Percentiles rank a stretch among this genome's conserved stretches.
These are phyloP conservation scores for Candida rishiriensis DNA, from an alignment of 805 yeast genomes.

Conservation along the genomic window DNA sequence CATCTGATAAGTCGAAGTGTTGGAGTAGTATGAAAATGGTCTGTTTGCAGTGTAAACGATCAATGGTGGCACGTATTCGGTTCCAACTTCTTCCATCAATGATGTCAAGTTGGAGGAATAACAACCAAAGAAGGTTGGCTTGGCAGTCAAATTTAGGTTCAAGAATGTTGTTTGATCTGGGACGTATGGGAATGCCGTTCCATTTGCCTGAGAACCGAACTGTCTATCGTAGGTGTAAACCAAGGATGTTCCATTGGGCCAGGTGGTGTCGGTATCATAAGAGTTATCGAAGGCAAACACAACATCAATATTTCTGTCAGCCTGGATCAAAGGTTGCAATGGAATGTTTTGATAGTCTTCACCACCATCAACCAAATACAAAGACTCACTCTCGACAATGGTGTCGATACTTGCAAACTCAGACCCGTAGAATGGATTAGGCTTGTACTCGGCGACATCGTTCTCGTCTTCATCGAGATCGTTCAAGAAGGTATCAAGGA, in stretches of 20 bases:
- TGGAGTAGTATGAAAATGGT: constrained; percentile 60
- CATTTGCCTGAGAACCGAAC: constrained; percentile 46
- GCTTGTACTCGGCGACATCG: constrained; percentile 67
- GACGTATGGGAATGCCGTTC: constrained; percentile 72
- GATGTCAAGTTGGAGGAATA: constrained; percentile 57
- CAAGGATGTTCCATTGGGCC: constrained; percentile 70
- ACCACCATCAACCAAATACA: constrained; percentile 74
- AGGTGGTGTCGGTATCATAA: constrained; percentile 52
- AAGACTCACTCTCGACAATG: constrained; percentile 36
- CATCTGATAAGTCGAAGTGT: constrained; percentile 70
- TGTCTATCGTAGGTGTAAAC: constrained; percentile 56
- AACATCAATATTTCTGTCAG: constrained; percentile 56
- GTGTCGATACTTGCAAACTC: constrained; percentile 33
- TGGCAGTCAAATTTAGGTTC: constrained; percentile 54
- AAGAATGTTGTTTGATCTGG: constrained; percentile 65
- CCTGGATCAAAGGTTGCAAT: constrained; percentile 57
- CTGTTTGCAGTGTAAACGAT: constrained; percentile 75
- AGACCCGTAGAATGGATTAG: constrained; percentile 63
- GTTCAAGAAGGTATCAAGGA: constrained; percentile 41
- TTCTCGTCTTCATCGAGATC: constrained; percentile 42
- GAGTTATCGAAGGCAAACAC: constrained; percentile 64
- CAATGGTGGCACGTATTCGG: constrained; percentile 56
- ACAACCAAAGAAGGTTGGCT: constrained; percentile 84
- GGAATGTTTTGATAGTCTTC: constrained; percentile 74
- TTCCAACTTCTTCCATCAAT: constrained; percentile 36